phyloP scores from a whole-genome alignment of 148 eudicot species.

The Rhododendron henanense region DNA sequence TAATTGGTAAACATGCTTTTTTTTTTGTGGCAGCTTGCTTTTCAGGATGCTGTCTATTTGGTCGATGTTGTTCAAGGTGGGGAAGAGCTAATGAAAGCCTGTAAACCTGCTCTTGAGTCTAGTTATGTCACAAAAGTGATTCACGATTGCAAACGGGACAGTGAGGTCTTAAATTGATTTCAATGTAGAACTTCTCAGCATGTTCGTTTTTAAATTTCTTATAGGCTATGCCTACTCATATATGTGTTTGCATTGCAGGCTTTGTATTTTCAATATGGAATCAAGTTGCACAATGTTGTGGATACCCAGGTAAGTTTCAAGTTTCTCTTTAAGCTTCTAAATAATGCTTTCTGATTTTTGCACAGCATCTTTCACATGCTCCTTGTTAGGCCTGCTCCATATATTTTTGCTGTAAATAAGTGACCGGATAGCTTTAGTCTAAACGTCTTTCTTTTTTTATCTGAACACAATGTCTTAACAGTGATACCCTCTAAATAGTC shows the following conservation, averaged over 20 bases:
- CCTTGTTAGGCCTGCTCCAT: background rate
- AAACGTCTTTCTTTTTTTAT: no score
- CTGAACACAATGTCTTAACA: no score
- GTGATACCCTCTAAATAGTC: no score
- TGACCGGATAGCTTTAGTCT: no score
- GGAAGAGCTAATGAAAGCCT: constrained; percentile 66
- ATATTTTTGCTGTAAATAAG: no score
- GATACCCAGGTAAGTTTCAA: constrained; percentile 74
- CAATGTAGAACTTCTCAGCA: constrained; percentile 6
- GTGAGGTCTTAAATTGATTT: constrained; percentile 63
- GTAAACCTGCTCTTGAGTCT: constrained; percentile 98
- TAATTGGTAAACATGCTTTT: background rate
- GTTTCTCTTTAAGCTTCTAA: background rate
- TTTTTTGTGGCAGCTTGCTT: constrained; percentile 66
- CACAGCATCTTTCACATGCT: background rate
- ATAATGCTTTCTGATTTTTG: background rate
- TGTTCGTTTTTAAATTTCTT: background rate
- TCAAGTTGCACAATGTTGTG: constrained; percentile 83
- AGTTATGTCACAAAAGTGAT: constrained; percentile 81
- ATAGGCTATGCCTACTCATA: background rate
- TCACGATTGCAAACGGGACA: constrained; percentile 97
- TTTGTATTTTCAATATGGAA: constrained; percentile 82
- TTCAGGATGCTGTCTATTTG: constrained; percentile 87
- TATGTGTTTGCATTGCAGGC: constrained; percentile 44
- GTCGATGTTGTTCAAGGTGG: constrained; percentile 92